Conservation (phyloP, 345 rosid species). For the Moricandia moricandioides region DNA sequence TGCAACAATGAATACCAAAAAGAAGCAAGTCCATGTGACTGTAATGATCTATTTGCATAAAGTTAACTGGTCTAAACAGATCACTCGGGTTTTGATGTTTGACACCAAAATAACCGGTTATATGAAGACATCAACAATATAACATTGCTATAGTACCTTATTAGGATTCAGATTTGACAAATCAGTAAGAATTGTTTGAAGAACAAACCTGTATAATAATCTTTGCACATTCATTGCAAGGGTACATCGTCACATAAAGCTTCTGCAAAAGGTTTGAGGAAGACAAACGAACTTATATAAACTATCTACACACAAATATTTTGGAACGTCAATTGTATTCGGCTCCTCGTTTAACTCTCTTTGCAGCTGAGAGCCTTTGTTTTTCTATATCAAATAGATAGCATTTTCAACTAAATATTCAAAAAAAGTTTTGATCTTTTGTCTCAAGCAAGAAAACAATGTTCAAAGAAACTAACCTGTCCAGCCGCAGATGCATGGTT, state of each 20-base stretch:
- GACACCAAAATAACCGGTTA: constrained; percentile 2
- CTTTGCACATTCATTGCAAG: constrained; percentile 99
- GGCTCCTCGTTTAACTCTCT: not conserved
- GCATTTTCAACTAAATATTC: not conserved
- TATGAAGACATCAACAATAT: constrained; percentile 1
- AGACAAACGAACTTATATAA: not conserved
- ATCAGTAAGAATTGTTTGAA: not conserved
- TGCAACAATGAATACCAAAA: constrained; percentile 37
- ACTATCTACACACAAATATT: constrained; percentile 1
- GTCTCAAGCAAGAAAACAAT: not conserved
- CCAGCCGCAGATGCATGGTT: constrained; percentile 94
- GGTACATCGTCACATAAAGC: constrained; percentile 97
- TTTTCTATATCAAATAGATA: not conserved
- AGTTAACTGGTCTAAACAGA: not conserved
- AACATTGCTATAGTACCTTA: not conserved
- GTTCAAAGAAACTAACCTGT: constrained; percentile 48
- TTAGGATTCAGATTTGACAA: constrained; percentile 7
- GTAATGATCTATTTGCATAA: not conserved
- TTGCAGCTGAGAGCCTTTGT: not conserved
- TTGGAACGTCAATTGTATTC: not conserved
- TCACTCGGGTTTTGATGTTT: not conserved
- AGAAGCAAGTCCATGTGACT: not conserved
- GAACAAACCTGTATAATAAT: constrained; percentile 84
- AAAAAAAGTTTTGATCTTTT: not conserved
- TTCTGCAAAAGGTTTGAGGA: constrained; percentile 54